Evolutionary conservation across 169 alveolate species (phyloP).

Genomic region (Eimeria maxima): DNA sequence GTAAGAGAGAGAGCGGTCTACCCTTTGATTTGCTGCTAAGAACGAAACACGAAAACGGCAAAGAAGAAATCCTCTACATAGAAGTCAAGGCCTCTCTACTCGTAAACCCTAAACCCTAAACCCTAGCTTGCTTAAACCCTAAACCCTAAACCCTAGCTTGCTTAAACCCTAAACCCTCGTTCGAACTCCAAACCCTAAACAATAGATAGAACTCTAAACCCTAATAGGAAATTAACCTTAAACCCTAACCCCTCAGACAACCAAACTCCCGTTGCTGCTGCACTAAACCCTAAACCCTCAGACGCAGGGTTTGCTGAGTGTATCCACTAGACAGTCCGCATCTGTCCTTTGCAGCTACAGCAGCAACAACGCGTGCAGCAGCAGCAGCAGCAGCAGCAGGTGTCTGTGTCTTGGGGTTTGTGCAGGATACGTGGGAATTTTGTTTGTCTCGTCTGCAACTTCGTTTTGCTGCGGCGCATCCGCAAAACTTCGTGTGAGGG

Average conservation of each 20-base stretch:
- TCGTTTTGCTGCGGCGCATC: slow-evolving; percentile 43
- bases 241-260: neutral
- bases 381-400: slow-evolving; percentile 24
- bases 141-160: neutral
- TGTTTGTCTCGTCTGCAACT: slow-evolving; percentile 38
- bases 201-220: neutral
- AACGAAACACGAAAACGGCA: neutral
- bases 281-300: neutral
- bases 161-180: neutral
- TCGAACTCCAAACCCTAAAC: neutral
- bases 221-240: neutral
- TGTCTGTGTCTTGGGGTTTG: neutral
- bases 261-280: neutral
- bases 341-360: too few relatives aligned
- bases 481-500: slow-evolving; percentile 36
- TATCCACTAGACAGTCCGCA: too few relatives aligned
- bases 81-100: slow-evolving; percentile 67
- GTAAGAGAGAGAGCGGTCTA: slow-evolving; percentile 21
- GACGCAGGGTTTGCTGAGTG: neutral
- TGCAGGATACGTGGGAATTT: slow-evolving; percentile 62
- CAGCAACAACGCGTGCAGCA: neutral
- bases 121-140: too few relatives aligned
- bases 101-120: slow-evolving; percentile 22
- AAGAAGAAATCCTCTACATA: neutral
- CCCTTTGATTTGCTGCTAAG: slow-evolving; percentile 64